Evolutionary conservation across 306 rosid genomes (phyloP).

Genomic region (Glycine tomentella): DNA sequence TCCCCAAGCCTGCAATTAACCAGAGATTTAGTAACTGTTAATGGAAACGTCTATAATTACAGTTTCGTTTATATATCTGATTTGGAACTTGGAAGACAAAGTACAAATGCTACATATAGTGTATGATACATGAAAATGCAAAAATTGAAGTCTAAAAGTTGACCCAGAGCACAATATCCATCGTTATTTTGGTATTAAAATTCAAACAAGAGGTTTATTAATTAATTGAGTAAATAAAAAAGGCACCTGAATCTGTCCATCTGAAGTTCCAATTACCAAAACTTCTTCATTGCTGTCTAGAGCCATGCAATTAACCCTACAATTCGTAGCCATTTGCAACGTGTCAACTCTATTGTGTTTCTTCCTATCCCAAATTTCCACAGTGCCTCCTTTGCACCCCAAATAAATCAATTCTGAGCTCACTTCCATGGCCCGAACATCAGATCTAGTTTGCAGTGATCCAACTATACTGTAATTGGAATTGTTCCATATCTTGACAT

Average conservation of each 20-base stretch:
- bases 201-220: neutral
- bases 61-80: constrained; percentile 10
- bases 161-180: neutral
- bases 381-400: constrained; percentile 83
- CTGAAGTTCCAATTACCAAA: constrained; percentile 85
- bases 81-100: constrained; percentile 4
- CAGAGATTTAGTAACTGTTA: constrained; percentile 25
- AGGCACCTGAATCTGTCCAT: constrained; percentile 84
- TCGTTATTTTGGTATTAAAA: neutral
- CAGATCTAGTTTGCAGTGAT: constrained; percentile 66
- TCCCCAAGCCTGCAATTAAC: constrained; percentile 81
- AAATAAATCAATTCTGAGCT: constrained; percentile 84
- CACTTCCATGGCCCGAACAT: constrained; percentile 80
- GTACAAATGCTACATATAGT: neutral
- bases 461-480: constrained; percentile 69
- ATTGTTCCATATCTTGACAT: constrained; percentile 72
- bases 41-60: constrained; percentile 11
- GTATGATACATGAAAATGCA: neutral
- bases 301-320: constrained; percentile 75
- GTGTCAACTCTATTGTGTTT: constrained; percentile 67
- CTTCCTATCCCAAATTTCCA: constrained; percentile 86
- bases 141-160: neutral
- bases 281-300: constrained; percentile 73
- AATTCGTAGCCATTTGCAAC: constrained; percentile 66
- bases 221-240: neutral